Base-by-base conservation (phyloP, 495 filamentous ascomycete genomes). In the Acidomyces sp. region DNA sequence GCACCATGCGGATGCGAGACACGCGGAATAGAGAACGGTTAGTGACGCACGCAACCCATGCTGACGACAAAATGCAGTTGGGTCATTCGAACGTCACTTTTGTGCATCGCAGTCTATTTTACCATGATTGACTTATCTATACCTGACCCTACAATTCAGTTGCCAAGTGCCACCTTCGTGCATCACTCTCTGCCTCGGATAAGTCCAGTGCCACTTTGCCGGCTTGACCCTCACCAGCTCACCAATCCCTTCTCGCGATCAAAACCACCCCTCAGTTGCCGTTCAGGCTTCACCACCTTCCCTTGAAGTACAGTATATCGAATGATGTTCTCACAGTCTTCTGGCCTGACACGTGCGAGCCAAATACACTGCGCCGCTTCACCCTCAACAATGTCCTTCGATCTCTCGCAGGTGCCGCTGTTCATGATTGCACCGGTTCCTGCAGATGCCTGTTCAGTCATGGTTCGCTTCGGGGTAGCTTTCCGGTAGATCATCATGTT, bases 281-380 rank as follows among this genome's bases (percentile, higher is more conserved):
- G 63, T 49, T 73, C 76, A 18, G 84, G 78, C 66, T 95, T 92
- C 26, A 96, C 74, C 13, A 96, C 78, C 67, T 93, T 95, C 4
- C 90, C 92, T 67, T 94, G 77, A 50, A 95, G 53, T 1, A 97
- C 73, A 0, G 92, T 96, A 58, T 78, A 92, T 57, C 74, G 71
- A 28, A 97, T 76, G 37, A 97, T 80, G 40, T 85, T 86, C 69
- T 94, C 90, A 43, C 92, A 93, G 55, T 97, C 85, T 64, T 90
- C 83, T 1, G 92, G 90, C 54, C 70, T 59, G 7, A 97, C 78
- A 23, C 87, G 68, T 26, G 88, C 90, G 18, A 97, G 64, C 90
- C 90, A 97, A 46, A 97, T 88, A 37, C 86, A 88, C 65, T 94
- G 86, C 39, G 70, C 74, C 1, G 82, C 86, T 54, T 68, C 64